These are phyloP conservation scores for Clavispora fructus DNA, from an alignment of 805 yeast genomes.

Conservation along the genomic window DNA sequence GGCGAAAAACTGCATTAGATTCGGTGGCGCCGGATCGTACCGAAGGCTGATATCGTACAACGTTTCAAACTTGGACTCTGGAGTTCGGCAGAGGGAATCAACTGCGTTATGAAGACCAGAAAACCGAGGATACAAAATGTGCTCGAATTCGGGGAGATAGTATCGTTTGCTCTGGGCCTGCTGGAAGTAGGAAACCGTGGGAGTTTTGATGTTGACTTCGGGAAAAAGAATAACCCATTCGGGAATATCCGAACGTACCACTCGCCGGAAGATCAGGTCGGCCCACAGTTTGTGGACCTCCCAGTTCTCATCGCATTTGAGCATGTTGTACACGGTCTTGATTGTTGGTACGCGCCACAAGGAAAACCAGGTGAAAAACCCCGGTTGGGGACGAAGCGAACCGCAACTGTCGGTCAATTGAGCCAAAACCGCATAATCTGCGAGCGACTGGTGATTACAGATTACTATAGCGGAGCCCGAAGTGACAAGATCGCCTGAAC, in stretches of 20 bases:
- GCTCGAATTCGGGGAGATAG: constrained; percentile 54
- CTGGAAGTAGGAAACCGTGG: constrained; percentile 46
- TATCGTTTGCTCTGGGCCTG: constrained; percentile 48
- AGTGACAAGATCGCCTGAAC: constrained; percentile 39
- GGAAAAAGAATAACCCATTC: constrained; percentile 77
- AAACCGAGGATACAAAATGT: constrained; percentile 76
- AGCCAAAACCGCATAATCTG: constrained; percentile 57
- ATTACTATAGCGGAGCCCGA: constrained; percentile 34
- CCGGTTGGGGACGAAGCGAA: constrained; percentile 34
- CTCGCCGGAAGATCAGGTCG: constrained; percentile 29
- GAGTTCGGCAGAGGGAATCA: constrained; percentile 29
- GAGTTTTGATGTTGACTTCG: constrained; percentile 70
- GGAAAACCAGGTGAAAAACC: constrained; percentile 67
- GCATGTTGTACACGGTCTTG: constrained; percentile 40
- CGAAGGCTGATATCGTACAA: constrained; percentile 54
- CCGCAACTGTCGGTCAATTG: constrained; percentile 21
- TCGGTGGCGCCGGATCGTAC: constrained; percentile 31
- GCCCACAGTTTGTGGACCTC: constrained; percentile 39
- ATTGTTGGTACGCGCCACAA: constrained; percentile 59
- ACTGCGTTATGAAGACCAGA: constrained; percentile 50
- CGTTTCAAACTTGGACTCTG: constrained; percentile 33
- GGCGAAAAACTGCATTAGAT: constrained; percentile 27
- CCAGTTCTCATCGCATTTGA: constrained; percentile 69
- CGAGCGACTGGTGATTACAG: constrained; percentile 63
- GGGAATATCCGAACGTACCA: constrained; percentile 32